Evolutionary conservation across 331 rosid species (phyloP), one percentile per base, ranked within the genome.

Genomic region (Malus hybrid): DNA sequence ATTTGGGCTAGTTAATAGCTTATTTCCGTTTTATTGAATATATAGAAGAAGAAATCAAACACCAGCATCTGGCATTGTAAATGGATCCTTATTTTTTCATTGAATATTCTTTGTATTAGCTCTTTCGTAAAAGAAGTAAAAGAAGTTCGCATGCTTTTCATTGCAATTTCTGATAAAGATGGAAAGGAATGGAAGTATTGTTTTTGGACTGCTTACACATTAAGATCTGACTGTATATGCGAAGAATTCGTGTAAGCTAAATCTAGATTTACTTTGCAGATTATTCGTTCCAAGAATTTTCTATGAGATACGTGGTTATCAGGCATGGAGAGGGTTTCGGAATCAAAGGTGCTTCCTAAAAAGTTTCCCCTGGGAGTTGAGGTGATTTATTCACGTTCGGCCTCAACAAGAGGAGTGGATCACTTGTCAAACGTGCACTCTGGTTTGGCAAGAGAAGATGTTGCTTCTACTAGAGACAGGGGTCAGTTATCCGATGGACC

Each of bases 301-400:
- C 69, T 71, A 57, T 88, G 88, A 87, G 77, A 81, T 85, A 75
- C 76, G 76, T 60, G 72, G 69, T 72, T 75, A 75, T 65, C 39
- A 54, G 86, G 78, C 78, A 92, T 95, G 97, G 97, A 90, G 81
- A 87, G 94, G 90, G 80, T 77, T 84, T 87, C 88, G 61, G 97
- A 92, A 76, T 80, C 86, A n/a, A 94, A 87, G 75, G 80, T 82
- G 68, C 80, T 72, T 77, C 89, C 90, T 5, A 83, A 77, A 15
- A 81, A 73, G 14, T 77, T 89, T 74, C 89, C 89, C 19, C 63
- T 80, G 65, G 72, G 83, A n/a, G 77, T 79, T 55, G 96, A 89
- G 83, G 75, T 83, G 57, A 83, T 93, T 6, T 76, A 80, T 69
- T 65, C 81, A 0, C 86, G 76, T 69, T 48, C 62, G 33, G 61